These are phyloP conservation scores for Persicaria tinctoria DNA, from an alignment of 148 eudicot genomes.

Conservation along the genomic window DNA sequence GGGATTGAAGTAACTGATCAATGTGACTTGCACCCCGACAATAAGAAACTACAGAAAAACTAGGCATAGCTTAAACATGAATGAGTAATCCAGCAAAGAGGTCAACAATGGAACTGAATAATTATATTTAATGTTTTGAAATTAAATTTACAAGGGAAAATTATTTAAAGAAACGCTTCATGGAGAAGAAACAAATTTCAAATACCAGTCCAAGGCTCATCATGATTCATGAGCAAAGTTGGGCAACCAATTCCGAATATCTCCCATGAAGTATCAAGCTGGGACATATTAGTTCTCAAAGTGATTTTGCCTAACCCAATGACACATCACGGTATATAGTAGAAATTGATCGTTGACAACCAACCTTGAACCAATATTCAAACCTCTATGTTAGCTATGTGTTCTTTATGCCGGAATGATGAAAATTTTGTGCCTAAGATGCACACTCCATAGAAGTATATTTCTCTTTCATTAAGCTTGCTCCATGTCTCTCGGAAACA, in stretches of 20 bases:
- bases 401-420: not conserved
- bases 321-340: too few species aligned
- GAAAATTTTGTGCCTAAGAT: not conserved
- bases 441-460: not conserved
- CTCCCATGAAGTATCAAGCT: not conserved
- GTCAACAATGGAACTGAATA: not conserved
- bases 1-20: not conserved
- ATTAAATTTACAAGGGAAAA: too few species aligned
- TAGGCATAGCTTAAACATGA: not conserved
- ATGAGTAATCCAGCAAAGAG: not conserved
- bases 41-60: not conserved
- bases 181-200: not conserved
- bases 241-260: not conserved
- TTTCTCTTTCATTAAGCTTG: not conserved
- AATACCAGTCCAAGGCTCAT: not conserved
- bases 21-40: not conserved
- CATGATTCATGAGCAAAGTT: not conserved
- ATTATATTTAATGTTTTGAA: not conserved
- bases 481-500: too few species aligned
- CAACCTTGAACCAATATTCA: not conserved
- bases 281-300: not conserved
- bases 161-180: too few species aligned
- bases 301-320: not conserved
- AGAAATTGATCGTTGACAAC: too few species aligned
- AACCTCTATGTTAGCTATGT: not conserved